Evolutionary conservation across 2,329 filamentous ascomycete genomes (phyloP), one percentile per base, ranked within the genome.

Genomic region (Septoria linicola): DNA sequence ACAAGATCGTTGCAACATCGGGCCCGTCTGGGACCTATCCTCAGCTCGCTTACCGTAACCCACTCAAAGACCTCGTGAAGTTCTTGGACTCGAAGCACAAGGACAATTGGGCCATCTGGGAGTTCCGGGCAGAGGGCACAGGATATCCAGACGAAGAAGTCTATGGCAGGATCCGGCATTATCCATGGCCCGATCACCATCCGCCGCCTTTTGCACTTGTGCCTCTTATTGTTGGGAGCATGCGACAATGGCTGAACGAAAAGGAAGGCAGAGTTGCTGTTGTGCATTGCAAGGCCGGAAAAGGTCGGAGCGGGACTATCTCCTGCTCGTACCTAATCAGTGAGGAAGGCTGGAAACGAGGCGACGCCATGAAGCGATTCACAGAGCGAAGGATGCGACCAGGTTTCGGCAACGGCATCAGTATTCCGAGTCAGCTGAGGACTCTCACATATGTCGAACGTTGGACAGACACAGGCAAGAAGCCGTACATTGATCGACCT

Each of bases 231-330:
- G 84, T 96, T 80, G 90, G 84, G 1, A 88, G 87, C 63, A 97
- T 99, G 91, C 80, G 88, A 54, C 88, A 92, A 64, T 97, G 92
- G 89, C 69, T 95, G 46, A 75, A 79, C 40, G 73, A 76, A 10
- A 62, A 74, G 4, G 64, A 68, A 19, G 73, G 75, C 31, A 78
- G 89, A 27, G 89, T 97, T 0, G 86, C 86, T 0, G 91, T 97
- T 5, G 89, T 97, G 6, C 93, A 99, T 70, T 97, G 93, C 76
- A 97, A 97, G 68, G 93, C 93, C 1, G 93, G 93, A 2, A 99
- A 99, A 71, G 93, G 93, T 1, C 80, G 93, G 43, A 95, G 89
- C 59, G 93, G 93, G 3, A 96, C 89, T 0, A 83, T 89, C 62
- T 85, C 86, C 23, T 95, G 89, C 70, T 88, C 87, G 61, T 97